Percentiles rank a stretch among this genome's conserved stretches.
phyloP scores from a whole-genome alignment of 2,329 filamentous ascomycete species.

The Fusarium albidum region DNA sequence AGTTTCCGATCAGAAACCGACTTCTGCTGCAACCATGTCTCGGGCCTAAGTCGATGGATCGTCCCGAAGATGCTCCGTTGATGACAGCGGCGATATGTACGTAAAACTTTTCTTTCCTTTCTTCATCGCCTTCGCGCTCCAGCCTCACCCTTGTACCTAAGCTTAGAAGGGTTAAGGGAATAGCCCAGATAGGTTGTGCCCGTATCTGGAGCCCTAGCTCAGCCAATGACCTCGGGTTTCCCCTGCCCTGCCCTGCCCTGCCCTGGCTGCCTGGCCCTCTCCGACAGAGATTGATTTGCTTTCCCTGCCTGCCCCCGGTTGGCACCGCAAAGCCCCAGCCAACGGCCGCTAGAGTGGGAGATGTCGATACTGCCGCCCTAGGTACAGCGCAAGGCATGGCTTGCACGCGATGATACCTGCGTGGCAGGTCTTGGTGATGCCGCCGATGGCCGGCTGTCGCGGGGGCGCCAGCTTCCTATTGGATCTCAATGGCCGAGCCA shows the following conservation, averaged over 20 bases:
- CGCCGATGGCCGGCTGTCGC: constrained; percentile 37
- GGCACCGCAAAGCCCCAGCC: constrained; percentile 22
- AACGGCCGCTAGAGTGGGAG: constrained; percentile 39
- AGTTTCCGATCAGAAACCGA: constrained; percentile 30
- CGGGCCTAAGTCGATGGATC: constrained; percentile 19
- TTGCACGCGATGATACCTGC: constrained; percentile 32
- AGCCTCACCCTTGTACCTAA: constrained; percentile 7
- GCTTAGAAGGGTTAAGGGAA: background rate
- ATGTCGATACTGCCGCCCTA: constrained; percentile 29
- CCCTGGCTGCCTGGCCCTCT: constrained; percentile 25
- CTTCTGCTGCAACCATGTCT: constrained; percentile 14
- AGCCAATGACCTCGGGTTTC: constrained; percentile 26
- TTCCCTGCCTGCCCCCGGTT: constrained; percentile 25
- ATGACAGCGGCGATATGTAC: constrained; percentile 31
- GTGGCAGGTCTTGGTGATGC: constrained; percentile 29
- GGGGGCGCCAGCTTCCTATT: constrained; percentile 22
- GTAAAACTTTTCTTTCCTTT: constrained; percentile 25
- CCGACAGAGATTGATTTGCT: constrained; percentile 20
- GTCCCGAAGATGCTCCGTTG: constrained; percentile 40
- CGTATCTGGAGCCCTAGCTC: constrained; percentile 15
- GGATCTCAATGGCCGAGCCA: constrained; percentile 19
- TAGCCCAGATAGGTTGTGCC: constrained; percentile 14
- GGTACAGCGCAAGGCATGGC: constrained; percentile 27
- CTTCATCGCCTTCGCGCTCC: constrained; percentile 14
- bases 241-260: constrained; percentile 25